These are phyloP conservation scores for Chaetoceros muelleri DNA, from an alignment of 108 stramenopile genomes.

Conservation along the genomic window DNA sequence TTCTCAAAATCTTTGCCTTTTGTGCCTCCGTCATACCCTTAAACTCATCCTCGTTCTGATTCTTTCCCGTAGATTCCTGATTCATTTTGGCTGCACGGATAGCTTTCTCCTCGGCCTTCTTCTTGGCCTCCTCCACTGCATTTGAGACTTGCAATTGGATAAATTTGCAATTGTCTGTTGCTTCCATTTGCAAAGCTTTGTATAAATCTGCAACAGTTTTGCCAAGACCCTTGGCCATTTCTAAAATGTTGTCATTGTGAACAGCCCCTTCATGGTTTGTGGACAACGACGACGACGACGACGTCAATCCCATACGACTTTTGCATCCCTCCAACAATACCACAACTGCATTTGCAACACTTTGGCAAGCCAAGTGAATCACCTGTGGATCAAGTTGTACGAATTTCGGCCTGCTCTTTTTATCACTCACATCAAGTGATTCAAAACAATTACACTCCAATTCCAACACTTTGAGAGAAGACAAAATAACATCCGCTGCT, in stretches of 20 bases:
- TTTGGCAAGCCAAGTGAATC: background rate
- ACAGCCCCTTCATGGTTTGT: slow-evolving; percentile 1
- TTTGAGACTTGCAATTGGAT: slow-evolving; percentile 15
- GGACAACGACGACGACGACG: too few species aligned
- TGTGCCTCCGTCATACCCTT: slow-evolving; percentile 49
- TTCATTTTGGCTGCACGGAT: slow-evolving; percentile 16
- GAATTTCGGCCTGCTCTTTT: background rate
- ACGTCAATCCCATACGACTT: slow-evolving; percentile 4
- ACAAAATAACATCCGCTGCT: slow-evolving; percentile 18
- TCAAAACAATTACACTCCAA: slow-evolving; percentile 43
- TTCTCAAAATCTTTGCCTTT: slow-evolving; percentile 59
- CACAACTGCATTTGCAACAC: slow-evolving; percentile 4
- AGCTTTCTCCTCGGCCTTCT: slow-evolving; percentile 40
- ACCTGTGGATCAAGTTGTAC: background rate
- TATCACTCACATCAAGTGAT: slow-evolving; percentile 2
- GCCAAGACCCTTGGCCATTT: slow-evolving; percentile 13
- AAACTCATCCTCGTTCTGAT: slow-evolving; percentile 33
- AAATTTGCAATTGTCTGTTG: slow-evolving; percentile 11
- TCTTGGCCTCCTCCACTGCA: slow-evolving; percentile 26
- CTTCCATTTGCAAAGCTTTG: slow-evolving; percentile 20
- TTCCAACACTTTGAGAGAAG: slow-evolving; percentile 34
- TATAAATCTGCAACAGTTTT: slow-evolving; percentile 7
- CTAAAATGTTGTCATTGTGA: slow-evolving; percentile 1
- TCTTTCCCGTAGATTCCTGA: background rate
- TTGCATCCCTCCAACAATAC: slow-evolving; percentile 3